Percentiles rank a stretch among this genome's conserved stretches.
phyloP scores from a whole-genome alignment of 2,329 filamentous ascomycete genomes.

The Trichoderma gracile region DNA sequence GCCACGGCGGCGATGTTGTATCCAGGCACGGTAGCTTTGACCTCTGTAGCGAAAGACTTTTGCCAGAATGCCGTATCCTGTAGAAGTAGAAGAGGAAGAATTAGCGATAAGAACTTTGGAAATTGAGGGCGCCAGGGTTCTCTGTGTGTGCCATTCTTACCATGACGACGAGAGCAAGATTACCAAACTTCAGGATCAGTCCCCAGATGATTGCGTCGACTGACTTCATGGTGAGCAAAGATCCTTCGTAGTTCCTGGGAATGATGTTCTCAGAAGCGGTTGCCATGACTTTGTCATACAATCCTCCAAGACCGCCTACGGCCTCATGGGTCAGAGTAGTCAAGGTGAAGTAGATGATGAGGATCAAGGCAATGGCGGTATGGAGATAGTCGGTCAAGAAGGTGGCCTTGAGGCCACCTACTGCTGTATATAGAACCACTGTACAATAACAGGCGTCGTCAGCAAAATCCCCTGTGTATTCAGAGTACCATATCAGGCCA shows the following conservation, averaged over 20 bases:
- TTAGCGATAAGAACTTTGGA: background rate
- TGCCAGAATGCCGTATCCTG: slow-evolving; percentile 24
- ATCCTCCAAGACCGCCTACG: slow-evolving; percentile 15
- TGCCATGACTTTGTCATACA: slow-evolving; percentile 21
- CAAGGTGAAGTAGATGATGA: slow-evolving; percentile 21
- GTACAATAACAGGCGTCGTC: background rate
- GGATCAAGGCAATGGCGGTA: slow-evolving; percentile 16
- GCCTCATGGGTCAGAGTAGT: slow-evolving; percentile 14
- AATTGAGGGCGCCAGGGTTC: background rate
- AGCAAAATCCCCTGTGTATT: background rate
- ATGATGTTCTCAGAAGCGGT: slow-evolving; percentile 19
- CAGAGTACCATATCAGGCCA: too few species aligned
- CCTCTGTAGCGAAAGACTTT: slow-evolving; percentile 24
- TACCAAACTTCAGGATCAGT: slow-evolving; percentile 21
- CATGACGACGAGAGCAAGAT: slow-evolving; percentile 22
- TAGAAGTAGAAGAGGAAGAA: background rate
- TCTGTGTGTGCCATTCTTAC: background rate
- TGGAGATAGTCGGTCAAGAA: slow-evolving; percentile 23
- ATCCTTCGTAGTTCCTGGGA: slow-evolving; percentile 15
- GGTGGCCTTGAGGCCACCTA: slow-evolving; percentile 20
- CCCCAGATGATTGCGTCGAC: slow-evolving; percentile 16
- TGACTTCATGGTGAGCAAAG: slow-evolving; percentile 24
- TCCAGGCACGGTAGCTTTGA: slow-evolving; percentile 19
- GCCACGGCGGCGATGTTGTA: slow-evolving; percentile 20
- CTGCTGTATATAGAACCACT: slow-evolving; percentile 23